phyloP scores from a whole-genome alignment of 805 yeast species.

The Candida glaebosa region DNA sequence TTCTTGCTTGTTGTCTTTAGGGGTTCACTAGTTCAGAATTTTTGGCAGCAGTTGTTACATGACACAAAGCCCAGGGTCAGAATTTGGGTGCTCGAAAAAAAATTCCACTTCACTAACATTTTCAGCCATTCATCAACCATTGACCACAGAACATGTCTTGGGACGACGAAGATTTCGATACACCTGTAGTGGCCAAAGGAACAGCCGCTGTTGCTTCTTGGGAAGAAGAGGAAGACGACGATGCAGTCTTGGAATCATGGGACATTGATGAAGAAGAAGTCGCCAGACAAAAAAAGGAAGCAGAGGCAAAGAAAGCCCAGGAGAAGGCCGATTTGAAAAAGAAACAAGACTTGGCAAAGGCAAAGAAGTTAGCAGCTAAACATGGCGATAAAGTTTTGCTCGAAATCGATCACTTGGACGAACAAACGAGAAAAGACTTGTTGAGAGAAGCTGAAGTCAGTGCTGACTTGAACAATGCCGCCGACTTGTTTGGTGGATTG shows the following conservation, averaged over 20 bases:
- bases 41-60: no score
- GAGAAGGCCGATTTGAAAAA: slow-evolving; percentile 44
- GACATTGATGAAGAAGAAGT: slow-evolving; percentile 77
- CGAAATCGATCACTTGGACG: slow-evolving; percentile 70
- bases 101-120: not conserved
- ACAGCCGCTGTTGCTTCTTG: slow-evolving; percentile 64
- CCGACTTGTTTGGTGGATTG: slow-evolving; percentile 80
- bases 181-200: slow-evolving; percentile 43
- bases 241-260: slow-evolving; percentile 80
- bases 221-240: slow-evolving; percentile 83
- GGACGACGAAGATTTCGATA: slow-evolving; percentile 91
- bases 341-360: slow-evolving; percentile 45
- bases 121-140: no score
- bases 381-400: slow-evolving; percentile 36
- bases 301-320: slow-evolving; percentile 37
- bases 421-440: slow-evolving; percentile 67
- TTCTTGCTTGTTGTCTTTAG: no score
- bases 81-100: no score
- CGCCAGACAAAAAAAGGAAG: slow-evolving; percentile 43
- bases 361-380: slow-evolving; percentile 43
- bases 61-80: no score
- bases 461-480: slow-evolving; percentile 89
- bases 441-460: slow-evolving; percentile 76
- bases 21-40: no score
- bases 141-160: slow-evolving; percentile 50